Base-by-base conservation (phyloP, 164 flowering plant genomes). In the Tetrastigma voinierianum region DNA sequence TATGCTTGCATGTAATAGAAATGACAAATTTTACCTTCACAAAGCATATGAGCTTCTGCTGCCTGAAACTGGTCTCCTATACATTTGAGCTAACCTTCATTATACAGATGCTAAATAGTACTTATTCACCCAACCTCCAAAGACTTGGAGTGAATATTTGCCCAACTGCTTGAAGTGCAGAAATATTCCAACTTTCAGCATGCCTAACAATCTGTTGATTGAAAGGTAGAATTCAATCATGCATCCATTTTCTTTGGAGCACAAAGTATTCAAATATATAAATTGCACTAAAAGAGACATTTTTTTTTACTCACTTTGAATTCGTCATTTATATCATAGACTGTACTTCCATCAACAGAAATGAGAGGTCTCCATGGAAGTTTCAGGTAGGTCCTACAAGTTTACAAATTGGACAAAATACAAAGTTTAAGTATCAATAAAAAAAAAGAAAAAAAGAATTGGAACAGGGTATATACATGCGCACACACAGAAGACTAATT, bases 341-440 rank as follows among this genome's bases (percentile, higher is more conserved):
- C 65, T 9, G 98, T 91, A 21, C 75, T 86, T 70, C 98, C 98
- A 79, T 86, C 89, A 61, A 94, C 71, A 13, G 82, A 80, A 69
- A 94, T 87, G 69, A 90, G 84, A 51, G 98, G 96, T 74, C 74
- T 83, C 98, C 98, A 94, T 23, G 97, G 97, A 75, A 91, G 90
- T 71, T 83, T 91, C 62, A 94, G 78, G 75, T 78, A 90, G 48
- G 97, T 91, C 78, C 98, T 91, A 83, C 85, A 78, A 62, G 69
- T 56, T 18, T 57, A 32, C 45, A 65, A 9, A 51, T 48, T 40
- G 48, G 40, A 32, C 6, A 32, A 32, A 32, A 32, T 32, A 32
- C 40, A 32, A 4, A 32, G 6, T 32, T 32, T 32, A 32, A 32
- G 40, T 32, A 32, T 32, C 40, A 32, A 32, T 7, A 4, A 32